These are phyloP conservation scores for Trypanosoma mega DNA, from an alignment of 208 protist species.

Conservation along the genomic window DNA sequence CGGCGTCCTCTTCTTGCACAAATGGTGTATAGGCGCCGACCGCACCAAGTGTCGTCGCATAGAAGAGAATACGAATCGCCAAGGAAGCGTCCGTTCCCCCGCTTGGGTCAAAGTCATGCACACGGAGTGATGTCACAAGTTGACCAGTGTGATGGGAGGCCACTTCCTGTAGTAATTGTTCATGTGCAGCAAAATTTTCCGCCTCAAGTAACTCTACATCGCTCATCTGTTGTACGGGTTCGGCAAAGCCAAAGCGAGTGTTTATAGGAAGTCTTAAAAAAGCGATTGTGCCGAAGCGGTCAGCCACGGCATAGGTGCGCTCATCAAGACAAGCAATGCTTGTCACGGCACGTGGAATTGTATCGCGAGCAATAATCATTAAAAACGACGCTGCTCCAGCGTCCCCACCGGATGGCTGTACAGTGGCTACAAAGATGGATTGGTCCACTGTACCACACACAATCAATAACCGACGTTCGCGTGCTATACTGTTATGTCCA, in stretches of 20 bases:
- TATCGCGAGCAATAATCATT: slow-evolving; percentile 56
- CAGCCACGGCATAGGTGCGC: slow-evolving; percentile 64
- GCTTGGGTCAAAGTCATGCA: slow-evolving; percentile 48
- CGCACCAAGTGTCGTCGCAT: slow-evolving; percentile 65
- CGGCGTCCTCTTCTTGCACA: slow-evolving; percentile 67
- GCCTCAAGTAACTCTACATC: slow-evolving; percentile 54
- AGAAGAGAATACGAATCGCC: slow-evolving; percentile 50
- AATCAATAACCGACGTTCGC: slow-evolving; percentile 64
- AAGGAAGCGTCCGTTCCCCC: slow-evolving; percentile 40
- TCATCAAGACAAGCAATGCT: slow-evolving; percentile 60
- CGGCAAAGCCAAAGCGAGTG: slow-evolving; percentile 58
- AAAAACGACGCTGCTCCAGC: slow-evolving; percentile 42
- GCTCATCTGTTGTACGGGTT: slow-evolving; percentile 49
- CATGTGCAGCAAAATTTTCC: slow-evolving; percentile 35
- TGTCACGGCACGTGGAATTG: slow-evolving; percentile 63
- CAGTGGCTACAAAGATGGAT: slow-evolving; percentile 68
- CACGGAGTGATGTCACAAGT: slow-evolving; percentile 59
- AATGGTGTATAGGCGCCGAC: slow-evolving; percentile 74
- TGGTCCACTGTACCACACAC: slow-evolving; percentile 64
- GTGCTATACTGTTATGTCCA: slow-evolving; percentile 35
- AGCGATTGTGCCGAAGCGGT: slow-evolving; percentile 66
- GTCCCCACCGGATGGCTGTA: slow-evolving; percentile 41
- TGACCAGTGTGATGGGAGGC: slow-evolving; percentile 65
- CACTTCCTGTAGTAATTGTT: slow-evolving; percentile 63
- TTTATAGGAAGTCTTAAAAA: slow-evolving; percentile 59